Percentiles rank a stretch among this genome's conserved stretches.
Conservation (phyloP, 441 rosid genomes). For the Bruguiera hainesii region DNA sequence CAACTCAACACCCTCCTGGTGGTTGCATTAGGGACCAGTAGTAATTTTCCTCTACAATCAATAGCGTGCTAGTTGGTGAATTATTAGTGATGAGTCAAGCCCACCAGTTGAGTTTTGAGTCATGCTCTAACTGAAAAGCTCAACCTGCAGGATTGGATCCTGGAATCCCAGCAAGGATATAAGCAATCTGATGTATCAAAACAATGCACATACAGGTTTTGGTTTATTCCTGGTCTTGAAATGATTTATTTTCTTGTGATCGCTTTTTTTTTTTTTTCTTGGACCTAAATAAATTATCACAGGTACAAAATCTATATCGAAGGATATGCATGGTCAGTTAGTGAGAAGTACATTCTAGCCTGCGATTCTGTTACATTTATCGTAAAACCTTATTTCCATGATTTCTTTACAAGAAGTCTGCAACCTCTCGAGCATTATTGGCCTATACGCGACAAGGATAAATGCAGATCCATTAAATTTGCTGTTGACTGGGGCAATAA, state of each 20-base stretch:
- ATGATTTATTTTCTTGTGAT: background rate
- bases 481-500: conserved; percentile 85
- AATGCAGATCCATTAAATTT: conserved; percentile 69
- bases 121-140: background rate
- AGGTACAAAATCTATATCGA: conserved; percentile 83
- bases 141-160: conserved; percentile 61
- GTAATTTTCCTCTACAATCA: background rate
- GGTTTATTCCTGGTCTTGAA: background rate
- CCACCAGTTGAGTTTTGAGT: too few relatives aligned
- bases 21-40: too few relatives aligned
- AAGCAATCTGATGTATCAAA: conserved; percentile 53
- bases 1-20: too few relatives aligned
- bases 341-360: conserved; percentile 78
- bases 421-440: conserved; percentile 76
- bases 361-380: conserved; percentile 64
- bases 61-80: too few relatives aligned
- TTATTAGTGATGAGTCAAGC: too few relatives aligned
- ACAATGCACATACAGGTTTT: conserved; percentile 68
- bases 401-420: conserved; percentile 70
- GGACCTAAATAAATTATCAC: background rate
- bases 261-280: background rate
- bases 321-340: conserved; percentile 88
- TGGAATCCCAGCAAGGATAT: conserved; percentile 55
- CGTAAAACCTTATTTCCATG: conserved; percentile 55
- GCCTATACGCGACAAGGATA: conserved; percentile 54